These are phyloP conservation scores for Metarhizium guizhouense DNA, from an alignment of 2,329 filamentous ascomycete species.

Conservation along the genomic window DNA sequence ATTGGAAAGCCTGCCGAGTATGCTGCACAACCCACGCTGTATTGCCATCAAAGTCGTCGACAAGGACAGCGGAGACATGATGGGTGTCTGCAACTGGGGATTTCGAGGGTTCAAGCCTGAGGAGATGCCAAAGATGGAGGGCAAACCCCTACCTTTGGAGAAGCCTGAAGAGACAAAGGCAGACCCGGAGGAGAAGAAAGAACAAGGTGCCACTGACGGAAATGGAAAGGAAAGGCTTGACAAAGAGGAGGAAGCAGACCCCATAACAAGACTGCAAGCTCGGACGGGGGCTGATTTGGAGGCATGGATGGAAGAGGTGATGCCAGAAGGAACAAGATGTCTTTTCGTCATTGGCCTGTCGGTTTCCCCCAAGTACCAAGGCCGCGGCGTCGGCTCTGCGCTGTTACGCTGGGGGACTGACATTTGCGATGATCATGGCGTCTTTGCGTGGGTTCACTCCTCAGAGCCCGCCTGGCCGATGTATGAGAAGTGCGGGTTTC, in stretches of 20 bases:
- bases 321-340: conserved; percentile 22
- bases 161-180: not conserved
- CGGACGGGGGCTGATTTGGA: conserved; percentile 22
- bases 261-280: conserved; percentile 19
- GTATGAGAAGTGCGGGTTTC: conserved; percentile 22
- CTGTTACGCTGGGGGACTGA: conserved; percentile 23
- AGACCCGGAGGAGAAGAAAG: not conserved
- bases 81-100: conserved; percentile 23
- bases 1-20: conserved; percentile 13
- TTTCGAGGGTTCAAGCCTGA: conserved; percentile 19
- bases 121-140: conserved; percentile 11
- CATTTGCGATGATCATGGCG: conserved; percentile 17
- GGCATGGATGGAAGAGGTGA: conserved; percentile 20
- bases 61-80: conserved; percentile 15
- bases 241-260: conserved; percentile 10
- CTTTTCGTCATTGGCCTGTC: conserved; percentile 22
- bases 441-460: conserved; percentile 26
- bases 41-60: conserved; percentile 25
- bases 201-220: not conserved
- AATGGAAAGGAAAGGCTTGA: not conserved
- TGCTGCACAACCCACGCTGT: conserved; percentile 13
- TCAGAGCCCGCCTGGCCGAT: conserved; percentile 21
- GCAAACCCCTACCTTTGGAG: conserved; percentile 7
- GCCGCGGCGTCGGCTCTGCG: conserved; percentile 21
- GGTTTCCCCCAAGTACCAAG: conserved; percentile 22